Evolutionary conservation across 306 rosid genomes (phyloP), one percentile per base, ranked within the genome.

Genomic region (Vicia faba): DNA sequence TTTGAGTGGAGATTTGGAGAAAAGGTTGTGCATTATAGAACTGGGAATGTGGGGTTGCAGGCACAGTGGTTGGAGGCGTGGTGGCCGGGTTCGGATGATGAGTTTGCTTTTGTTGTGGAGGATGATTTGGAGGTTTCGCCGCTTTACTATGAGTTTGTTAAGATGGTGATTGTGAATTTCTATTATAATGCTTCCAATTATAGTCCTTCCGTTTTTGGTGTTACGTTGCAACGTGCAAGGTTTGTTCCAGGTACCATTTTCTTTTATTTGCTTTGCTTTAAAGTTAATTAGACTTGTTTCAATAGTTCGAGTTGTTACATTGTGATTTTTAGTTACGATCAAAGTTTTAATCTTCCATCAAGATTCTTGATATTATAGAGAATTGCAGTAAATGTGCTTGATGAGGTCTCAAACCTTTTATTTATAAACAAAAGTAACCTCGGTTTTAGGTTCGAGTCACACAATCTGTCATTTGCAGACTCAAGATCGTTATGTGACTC

Each of bases 1-100:
- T 86, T 92, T 75, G 80, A 64, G 25, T 92, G 98, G 98, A 80
- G 49, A 9, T 92, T 87, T 29, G 96, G 96, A 1, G 87, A 86
- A n/a, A 92, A 89, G 77, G 65, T 86, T 0, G 82, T 92, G 70
- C 96, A 83, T 64, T 89, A 83, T 69, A 80, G 98, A 57, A 92
- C 98, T 11, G 67, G 66, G 36, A 92, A 92, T 39, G 93, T 68
- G 43, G 98, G 96, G 5, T 64, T 92, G 69, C 98, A 92, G 75
- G 92, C 96, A n/a, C 98, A 92, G 81, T 92, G 98, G 96, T 71
- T 92, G 86, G 98, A 92, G 75, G 88, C 96, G 3, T 92, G 98
- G 98, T 92, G 98, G 98, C 98, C 96, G 4, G 62, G 80, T 71
- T 83, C 91, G 28, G 88, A 88, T 49, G 41, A 92, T 38, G 93